Conservation (phyloP, 2,329 filamentous ascomycete species). For the Mollisia scopiformis region DNA sequence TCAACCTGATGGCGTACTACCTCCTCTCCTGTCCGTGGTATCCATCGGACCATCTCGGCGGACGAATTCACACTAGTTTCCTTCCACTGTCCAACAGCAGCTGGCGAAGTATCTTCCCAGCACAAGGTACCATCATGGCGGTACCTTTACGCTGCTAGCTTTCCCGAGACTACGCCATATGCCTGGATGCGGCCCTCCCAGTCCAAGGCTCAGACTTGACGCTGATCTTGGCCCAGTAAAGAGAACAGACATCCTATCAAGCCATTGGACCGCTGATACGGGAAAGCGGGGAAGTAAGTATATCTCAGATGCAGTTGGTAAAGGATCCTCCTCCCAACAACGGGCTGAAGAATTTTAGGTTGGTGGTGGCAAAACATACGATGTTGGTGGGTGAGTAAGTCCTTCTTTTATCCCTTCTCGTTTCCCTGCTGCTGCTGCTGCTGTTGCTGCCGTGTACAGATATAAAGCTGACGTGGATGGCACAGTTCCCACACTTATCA, state of each 20-base stretch:
- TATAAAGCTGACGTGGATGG: too few species aligned
- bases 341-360: conserved; percentile 5
- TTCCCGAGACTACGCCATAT: conserved; percentile 6
- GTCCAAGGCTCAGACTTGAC: conserved; percentile 8
- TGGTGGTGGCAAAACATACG: conserved; percentile 9
- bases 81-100: conserved; percentile 8
- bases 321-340: conserved; percentile 7
- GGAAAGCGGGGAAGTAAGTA: conserved; percentile 1
- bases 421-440: too few species aligned
- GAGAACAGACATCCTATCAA: not conserved
- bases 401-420: too few species aligned
- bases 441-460: too few species aligned
- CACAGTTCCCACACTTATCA: too few species aligned
- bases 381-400: too few species aligned
- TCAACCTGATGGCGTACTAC: conserved; percentile 13
- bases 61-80: conserved; percentile 4
- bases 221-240: conserved; percentile 1
- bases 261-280: not conserved
- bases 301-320: too few species aligned
- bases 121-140: conserved; percentile 5
- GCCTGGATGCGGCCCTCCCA: conserved; percentile 11
- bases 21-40: conserved; percentile 2
- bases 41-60: conserved; percentile 3
- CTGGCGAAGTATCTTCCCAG: not conserved
- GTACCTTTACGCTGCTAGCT: conserved; percentile 6